Conservation (phyloP, 2,329 filamentous ascomycete genomes). For the Fusarium sp. region DNA sequence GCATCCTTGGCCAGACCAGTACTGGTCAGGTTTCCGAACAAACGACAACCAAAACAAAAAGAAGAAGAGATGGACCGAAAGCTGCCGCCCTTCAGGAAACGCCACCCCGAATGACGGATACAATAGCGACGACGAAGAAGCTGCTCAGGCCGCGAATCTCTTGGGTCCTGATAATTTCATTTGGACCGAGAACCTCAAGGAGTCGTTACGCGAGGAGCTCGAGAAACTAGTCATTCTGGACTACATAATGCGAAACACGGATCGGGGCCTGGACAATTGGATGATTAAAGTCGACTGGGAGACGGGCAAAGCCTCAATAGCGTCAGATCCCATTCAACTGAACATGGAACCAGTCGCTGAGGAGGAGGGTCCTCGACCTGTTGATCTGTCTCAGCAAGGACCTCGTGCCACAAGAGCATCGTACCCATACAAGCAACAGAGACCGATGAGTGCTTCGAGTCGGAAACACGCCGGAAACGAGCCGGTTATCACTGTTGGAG, state of each 20-base stretch:
- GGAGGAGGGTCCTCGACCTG: slow-evolving; percentile 68
- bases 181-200: slow-evolving; percentile 90
- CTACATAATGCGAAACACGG: slow-evolving; percentile 99
- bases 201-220: slow-evolving; percentile 92
- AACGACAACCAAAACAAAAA: slow-evolving; percentile 74
- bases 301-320: slow-evolving; percentile 83
- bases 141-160: slow-evolving; percentile 61
- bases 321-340: slow-evolving; percentile 80
- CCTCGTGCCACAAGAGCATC: slow-evolving; percentile 57
- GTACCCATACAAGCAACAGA: slow-evolving; percentile 79
- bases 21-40: slow-evolving; percentile 75
- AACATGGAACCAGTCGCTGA: slow-evolving; percentile 64
- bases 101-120: slow-evolving; percentile 69
- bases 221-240: slow-evolving; percentile 98
- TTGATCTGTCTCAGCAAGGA: slow-evolving; percentile 61
- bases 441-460: slow-evolving; percentile 83
- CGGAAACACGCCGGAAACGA: slow-evolving; percentile 57
- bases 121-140: slow-evolving; percentile 69
- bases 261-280: slow-evolving; percentile 97
- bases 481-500: slow-evolving; percentile 80
- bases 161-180: slow-evolving; percentile 70
- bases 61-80: slow-evolving; percentile 76
- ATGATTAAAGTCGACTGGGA: slow-evolving; percentile 98
- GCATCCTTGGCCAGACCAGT: slow-evolving; percentile 96
- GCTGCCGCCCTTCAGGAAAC: slow-evolving; percentile 73